These are phyloP conservation scores for Gossypium davidsonii DNA, from an alignment of 441 rosid species.

Conservation along the genomic window DNA sequence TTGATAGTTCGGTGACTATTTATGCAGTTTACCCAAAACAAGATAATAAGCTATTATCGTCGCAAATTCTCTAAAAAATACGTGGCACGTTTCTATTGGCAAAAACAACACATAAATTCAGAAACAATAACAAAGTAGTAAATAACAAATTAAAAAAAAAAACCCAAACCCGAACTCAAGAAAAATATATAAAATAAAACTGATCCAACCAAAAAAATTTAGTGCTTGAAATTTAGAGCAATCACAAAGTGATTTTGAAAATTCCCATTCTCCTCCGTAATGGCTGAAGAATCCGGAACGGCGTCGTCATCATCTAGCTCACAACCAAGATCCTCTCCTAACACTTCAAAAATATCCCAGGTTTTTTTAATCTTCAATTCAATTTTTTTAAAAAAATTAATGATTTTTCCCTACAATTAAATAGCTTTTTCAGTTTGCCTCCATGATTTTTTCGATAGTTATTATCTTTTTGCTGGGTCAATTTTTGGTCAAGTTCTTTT, in stretches of 20 bases:
- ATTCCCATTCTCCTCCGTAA: conserved; percentile 8
- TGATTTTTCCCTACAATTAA: neutral
- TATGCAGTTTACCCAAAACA: too few species aligned
- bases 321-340: conserved; percentile 25
- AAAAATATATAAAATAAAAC: neutral
- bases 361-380: conserved; percentile 19
- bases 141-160: neutral
- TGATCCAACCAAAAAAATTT: neutral
- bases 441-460: neutral
- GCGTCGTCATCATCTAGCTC: conserved; percentile 30
- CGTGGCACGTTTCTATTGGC: conserved; percentile 23
- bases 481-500: neutral
- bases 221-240: neutral
- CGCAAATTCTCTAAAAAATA: neutral
- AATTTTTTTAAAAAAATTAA: neutral
- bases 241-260: neutral
- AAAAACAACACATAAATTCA: neutral
- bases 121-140: conserved; percentile 12
- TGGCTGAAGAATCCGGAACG: conserved; percentile 44
- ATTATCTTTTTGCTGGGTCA: neutral
- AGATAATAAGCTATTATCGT: neutral
- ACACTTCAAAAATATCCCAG: conserved; percentile 34
- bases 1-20: too few species aligned
- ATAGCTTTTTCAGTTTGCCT: neutral
- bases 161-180: neutral